Evolutionary conservation across 768 basidiomycete species (phyloP), one percentile per base, ranked within the genome.

Genomic region (Rhodotorula kratochvilovae): DNA sequence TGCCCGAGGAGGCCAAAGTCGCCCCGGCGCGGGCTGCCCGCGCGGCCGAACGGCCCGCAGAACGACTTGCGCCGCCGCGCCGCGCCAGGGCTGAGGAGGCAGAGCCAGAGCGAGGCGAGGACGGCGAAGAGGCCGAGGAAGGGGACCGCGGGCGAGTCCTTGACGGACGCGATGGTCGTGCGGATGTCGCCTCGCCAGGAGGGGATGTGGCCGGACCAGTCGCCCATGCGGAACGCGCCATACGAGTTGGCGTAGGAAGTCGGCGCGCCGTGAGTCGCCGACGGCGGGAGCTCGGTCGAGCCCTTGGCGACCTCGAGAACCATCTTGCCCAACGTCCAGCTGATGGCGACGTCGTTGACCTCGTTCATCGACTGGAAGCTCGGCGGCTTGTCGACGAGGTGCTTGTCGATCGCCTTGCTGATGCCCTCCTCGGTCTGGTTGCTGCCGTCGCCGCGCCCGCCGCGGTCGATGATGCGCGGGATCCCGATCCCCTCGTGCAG

Each of bases 261-360:
- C 17, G 64, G 46, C 56, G 54, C 23, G 10, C 65, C 6, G 16
- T 31, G 29, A 0, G 48, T 42, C 53, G 69, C 27, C 5, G 42
- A 54, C 29, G 63, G 39, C 1, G 71, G 71, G n/a, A 68, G 66
- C 39, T 67, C 66, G 23, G 71, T 63, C 23, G 54, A 31, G 2
- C 67, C 67, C 29, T 66, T 65, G 17, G 73, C 50, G 36, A 96
- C 96, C 81, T 98, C 95, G 36, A 97, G 85, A 0, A 98, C 95
- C 94, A 98, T 98, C 81, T 97, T 98, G 36, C 96, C 96, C 45
- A 98, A 84, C 8, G 96, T 97, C 96, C 96, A 99, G 77, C 87
- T 92, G 77, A 99, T 92, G 55, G 93, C 92, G 50, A 95, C 91
- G 77, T 90, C 91, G 46, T 87, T 89, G 42, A 99, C 89, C n/a